These are phyloP conservation scores for Dictyostelium intermedium DNA, from an alignment of 78 protist genomes.

Conservation along the genomic window DNA sequence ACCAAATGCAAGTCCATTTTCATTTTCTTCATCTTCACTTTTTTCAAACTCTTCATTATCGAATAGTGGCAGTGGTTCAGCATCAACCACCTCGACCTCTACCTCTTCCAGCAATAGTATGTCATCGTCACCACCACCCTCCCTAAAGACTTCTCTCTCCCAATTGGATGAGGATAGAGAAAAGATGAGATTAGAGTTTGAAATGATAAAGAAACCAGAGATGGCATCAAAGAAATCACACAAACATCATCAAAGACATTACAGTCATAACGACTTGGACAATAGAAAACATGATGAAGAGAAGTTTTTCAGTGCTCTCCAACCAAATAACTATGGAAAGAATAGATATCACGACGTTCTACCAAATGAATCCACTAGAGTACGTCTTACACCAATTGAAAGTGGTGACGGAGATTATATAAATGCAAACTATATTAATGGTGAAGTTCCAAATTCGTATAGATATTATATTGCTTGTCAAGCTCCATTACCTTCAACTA, in stretches of 20 bases:
- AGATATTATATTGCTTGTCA: slow-evolving; percentile 75
- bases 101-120: slow-evolving; percentile 10
- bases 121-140: slow-evolving; percentile 28
- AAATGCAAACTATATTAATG: slow-evolving; percentile 79
- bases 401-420: slow-evolving; percentile 71
- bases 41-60: background rate
- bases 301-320: slow-evolving; percentile 58
- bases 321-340: slow-evolving; percentile 70
- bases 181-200: slow-evolving; percentile 47
- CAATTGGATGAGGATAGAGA: slow-evolving; percentile 60
- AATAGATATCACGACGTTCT: slow-evolving; percentile 74
- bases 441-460: slow-evolving; percentile 79
- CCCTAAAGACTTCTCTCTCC: slow-evolving; percentile 9
- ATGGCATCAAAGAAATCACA: slow-evolving; percentile 17
- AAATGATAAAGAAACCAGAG: slow-evolving; percentile 64
- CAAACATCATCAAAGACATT: slow-evolving; percentile 59
- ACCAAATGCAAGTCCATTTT: slow-evolving; percentile 12
- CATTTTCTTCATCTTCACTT: slow-evolving; percentile 31
- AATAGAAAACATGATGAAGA: slow-evolving; percentile 69
- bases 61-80: background rate
- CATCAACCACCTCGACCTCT: background rate
- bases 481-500: slow-evolving; percentile 72
- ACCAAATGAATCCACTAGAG: slow-evolving; percentile 78
- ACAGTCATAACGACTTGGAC: slow-evolving; percentile 61
- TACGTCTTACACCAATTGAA: slow-evolving; percentile 44